phyloP scores from a whole-genome alignment of 78 protist genomes.

The Blattamonas nauphoetae region DNA sequence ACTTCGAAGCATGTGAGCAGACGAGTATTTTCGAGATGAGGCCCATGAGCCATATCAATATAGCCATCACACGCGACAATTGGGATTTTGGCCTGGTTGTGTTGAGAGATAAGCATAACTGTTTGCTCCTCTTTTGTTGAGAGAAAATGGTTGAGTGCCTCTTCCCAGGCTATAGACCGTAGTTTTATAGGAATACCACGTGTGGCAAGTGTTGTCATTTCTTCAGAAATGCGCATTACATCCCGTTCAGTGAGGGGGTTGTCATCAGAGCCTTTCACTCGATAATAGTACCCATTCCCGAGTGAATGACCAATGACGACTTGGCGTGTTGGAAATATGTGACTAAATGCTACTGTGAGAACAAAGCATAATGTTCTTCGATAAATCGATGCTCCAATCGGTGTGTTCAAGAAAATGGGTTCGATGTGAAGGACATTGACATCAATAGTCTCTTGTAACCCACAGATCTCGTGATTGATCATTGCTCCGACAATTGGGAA shows the following conservation, averaged over 20 bases:
- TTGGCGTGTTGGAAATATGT: not conserved
- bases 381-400: not conserved
- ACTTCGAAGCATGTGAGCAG: not conserved
- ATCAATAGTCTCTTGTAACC: not conserved
- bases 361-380: conserved; percentile 15
- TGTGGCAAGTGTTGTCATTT: not conserved
- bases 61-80: conserved; percentile 1
- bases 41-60: not conserved
- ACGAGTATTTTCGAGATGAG: not conserved
- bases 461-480: not conserved
- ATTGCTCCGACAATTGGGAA: not conserved
- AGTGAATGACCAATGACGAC: conserved; percentile 18
- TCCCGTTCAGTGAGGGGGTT: not conserved
- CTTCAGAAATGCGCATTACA: not conserved
- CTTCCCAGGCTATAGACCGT: not conserved
- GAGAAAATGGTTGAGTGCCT: not conserved
- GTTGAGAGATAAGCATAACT: not conserved
- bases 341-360: not conserved
- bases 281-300: conserved; percentile 8
- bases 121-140: not conserved
- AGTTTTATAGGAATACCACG: not conserved
- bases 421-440: not conserved
- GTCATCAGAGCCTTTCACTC: not conserved
- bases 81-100: conserved; percentile 3
- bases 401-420: not conserved